phyloP scores from a whole-genome alignment of 108 stramenopile species.

The Skeletonema costatum region DNA sequence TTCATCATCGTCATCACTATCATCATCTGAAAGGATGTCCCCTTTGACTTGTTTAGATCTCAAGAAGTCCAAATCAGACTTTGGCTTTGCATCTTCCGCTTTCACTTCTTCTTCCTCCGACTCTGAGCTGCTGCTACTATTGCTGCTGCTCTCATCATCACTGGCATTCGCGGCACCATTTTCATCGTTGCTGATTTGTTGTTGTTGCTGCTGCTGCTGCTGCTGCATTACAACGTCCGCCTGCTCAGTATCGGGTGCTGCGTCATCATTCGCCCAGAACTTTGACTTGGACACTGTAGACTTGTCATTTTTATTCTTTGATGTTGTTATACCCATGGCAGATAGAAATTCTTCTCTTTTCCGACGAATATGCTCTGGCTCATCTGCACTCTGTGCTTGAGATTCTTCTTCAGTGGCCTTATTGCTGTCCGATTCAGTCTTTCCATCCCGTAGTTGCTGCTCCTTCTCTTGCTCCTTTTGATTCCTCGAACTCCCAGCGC shows the following conservation, averaged over 20 bases:
- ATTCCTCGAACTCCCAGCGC: conserved; percentile 43
- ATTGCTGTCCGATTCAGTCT: not conserved
- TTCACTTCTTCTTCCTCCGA: conserved; percentile 11
- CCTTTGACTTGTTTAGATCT: conserved; percentile 67
- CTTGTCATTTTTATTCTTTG: conserved; percentile 13
- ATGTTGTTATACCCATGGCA: conserved; percentile 43
- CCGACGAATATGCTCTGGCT: conserved; percentile 22
- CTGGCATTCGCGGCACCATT: conserved; percentile 26
- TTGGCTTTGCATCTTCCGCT: conserved; percentile 1
- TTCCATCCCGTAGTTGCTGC: not conserved
- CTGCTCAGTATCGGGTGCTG: conserved; percentile 12
- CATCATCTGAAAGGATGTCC: conserved; percentile 62
- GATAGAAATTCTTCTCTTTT: conserved; percentile 51
- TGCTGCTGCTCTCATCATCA: conserved; percentile 37
- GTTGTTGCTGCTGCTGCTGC: not conserved
- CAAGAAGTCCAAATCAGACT: conserved; percentile 83
- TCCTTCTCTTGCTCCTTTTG: conserved; percentile 27
- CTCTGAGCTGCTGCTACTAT: conserved; percentile 33
- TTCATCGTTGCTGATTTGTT: conserved; percentile 1
- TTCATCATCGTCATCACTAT: conserved; percentile 42
- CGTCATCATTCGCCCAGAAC: conserved; percentile 90
- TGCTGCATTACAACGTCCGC: not conserved
- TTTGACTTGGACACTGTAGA: conserved; percentile 55
- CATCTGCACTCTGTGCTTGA: conserved; percentile 1
- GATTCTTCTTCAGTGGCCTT: conserved; percentile 7